phyloP scores from a whole-genome alignment of 2,329 filamentous ascomycete species.

The Neopestalotiopsis clavispora region DNA sequence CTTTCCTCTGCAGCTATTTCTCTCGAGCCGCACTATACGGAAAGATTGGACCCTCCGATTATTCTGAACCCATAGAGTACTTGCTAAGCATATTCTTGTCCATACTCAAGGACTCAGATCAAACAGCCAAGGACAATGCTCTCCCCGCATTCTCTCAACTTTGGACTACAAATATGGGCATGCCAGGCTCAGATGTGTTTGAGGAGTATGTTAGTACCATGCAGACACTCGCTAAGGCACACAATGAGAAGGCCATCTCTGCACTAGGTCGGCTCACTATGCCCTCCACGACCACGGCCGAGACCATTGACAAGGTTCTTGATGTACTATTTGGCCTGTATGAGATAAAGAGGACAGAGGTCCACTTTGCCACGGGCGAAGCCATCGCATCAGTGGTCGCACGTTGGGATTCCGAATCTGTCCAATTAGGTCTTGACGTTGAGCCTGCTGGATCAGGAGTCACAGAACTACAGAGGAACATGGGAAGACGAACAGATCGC shows the following conservation, averaged over 20 bases:
- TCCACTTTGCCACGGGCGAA: slow-evolving; percentile 90
- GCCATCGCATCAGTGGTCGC: slow-evolving; percentile 78
- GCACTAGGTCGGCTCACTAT: slow-evolving; percentile 79
- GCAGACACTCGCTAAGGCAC: slow-evolving; percentile 65
- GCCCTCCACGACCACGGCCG: slow-evolving; percentile 45
- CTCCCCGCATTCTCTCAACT: slow-evolving; percentile 37
- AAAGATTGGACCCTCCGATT: slow-evolving; percentile 22
- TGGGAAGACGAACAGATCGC: slow-evolving; percentile 43
- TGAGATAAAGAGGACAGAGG: slow-evolving; percentile 83
- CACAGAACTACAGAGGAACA: slow-evolving; percentile 34
- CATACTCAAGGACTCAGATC: slow-evolving; percentile 25
- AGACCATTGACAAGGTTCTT: slow-evolving; percentile 60
- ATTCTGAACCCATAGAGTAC: slow-evolving; percentile 30
- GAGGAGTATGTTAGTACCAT: slow-evolving; percentile 67
- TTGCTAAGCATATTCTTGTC: slow-evolving; percentile 24
- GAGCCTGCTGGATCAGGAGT: slow-evolving; percentile 52
- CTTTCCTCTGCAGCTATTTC: slow-evolving; percentile 33
- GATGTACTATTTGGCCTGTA: slow-evolving; percentile 76
- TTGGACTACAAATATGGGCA: slow-evolving; percentile 36
- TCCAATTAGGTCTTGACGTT: slow-evolving; percentile 78
- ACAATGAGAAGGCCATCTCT: slow-evolving; percentile 81
- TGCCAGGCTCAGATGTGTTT: slow-evolving; percentile 46
- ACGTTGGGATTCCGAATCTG: slow-evolving; percentile 82
- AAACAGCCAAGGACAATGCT: slow-evolving; percentile 31
- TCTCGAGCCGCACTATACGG: slow-evolving; percentile 33